These are phyloP conservation scores for Globisporangium carolinianum DNA, from an alignment of 352 stramenopile genomes.

Conservation along the genomic window DNA sequence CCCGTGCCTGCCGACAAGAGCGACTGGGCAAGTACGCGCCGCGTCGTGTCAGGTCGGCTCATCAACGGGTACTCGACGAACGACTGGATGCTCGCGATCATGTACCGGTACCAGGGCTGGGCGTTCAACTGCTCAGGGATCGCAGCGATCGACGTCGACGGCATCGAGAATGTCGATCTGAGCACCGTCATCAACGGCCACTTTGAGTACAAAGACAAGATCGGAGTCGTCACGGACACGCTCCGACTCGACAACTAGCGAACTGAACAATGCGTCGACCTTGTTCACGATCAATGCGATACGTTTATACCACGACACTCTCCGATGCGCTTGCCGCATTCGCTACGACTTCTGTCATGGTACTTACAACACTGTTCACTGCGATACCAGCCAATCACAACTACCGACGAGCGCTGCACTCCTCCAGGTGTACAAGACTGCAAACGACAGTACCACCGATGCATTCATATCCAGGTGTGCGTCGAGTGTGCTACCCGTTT, in stretches of 20 bases:
- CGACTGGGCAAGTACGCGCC: conserved; percentile 62
- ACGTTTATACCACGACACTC: no score
- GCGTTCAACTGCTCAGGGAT: conserved; percentile 74
- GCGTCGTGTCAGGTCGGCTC: conserved; percentile 75
- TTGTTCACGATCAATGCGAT: no score
- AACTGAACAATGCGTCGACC: no score
- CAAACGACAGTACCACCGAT: no score
- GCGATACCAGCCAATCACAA: no score
- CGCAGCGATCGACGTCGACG: conserved; percentile 43
- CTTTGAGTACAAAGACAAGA: conserved; percentile 87
- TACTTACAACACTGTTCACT: no score
- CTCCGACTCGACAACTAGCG: conserved; percentile 45
- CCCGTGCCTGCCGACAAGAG: conserved; percentile 50
- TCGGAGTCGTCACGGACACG: conserved; percentile 68
- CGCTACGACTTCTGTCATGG: no score
- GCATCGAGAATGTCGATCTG: conserved; percentile 82
- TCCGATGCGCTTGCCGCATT: no score
- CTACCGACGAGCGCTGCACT: no score
- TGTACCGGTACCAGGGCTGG: conserved; percentile 88
- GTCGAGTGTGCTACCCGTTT: no score
- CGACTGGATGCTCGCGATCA: conserved; percentile 88
- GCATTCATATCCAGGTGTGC: no score
- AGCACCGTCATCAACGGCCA: conserved; percentile 72
- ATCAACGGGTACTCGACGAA: conserved; percentile 89
- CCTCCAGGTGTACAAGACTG: no score